These are phyloP conservation scores for Skeletonema marinoi DNA, from an alignment of 108 stramenopile species.

Conservation along the genomic window DNA sequence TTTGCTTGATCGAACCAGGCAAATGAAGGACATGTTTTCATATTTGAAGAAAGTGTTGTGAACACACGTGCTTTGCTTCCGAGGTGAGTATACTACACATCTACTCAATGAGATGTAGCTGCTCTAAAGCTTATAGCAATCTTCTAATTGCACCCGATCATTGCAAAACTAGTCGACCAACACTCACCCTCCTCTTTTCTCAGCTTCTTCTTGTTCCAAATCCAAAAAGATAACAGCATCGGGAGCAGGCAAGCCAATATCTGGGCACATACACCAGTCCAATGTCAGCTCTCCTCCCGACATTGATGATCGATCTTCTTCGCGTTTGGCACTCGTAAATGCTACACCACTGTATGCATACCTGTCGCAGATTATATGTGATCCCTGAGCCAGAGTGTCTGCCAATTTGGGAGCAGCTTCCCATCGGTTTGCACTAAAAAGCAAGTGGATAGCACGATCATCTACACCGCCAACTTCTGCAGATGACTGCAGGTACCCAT, in stretches of 20 bases:
- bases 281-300: slow-evolving; percentile 55
- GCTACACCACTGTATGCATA: slow-evolving; percentile 98
- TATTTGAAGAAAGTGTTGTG: slow-evolving; percentile 14
- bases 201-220: slow-evolving; percentile 87
- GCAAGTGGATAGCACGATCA: slow-evolving; percentile 95
- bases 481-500: slow-evolving; percentile 83
- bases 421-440: slow-evolving; percentile 99
- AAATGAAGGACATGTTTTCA: slow-evolving; percentile 36
- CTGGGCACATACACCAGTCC: slow-evolving; percentile 92
- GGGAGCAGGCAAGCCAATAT: slow-evolving; percentile 95
- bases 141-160: not conserved
- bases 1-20: slow-evolving; percentile 49
- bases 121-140: slow-evolving; percentile 5
- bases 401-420: slow-evolving; percentile 79
- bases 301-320: slow-evolving; percentile 59
- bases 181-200: slow-evolving; percentile 91
- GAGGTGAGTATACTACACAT: slow-evolving; percentile 1
- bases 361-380: slow-evolving; percentile 91
- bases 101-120: not conserved
- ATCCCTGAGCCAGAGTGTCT: slow-evolving; percentile 62
- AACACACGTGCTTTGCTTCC: slow-evolving; percentile 9
- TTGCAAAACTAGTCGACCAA: not conserved
- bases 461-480: slow-evolving; percentile 72
- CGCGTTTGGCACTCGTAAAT: slow-evolving; percentile 92
- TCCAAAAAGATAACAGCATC: slow-evolving; percentile 97